Base-by-base conservation (phyloP, 768 basidiomycete species). In the Mycena vitilis region DNA sequence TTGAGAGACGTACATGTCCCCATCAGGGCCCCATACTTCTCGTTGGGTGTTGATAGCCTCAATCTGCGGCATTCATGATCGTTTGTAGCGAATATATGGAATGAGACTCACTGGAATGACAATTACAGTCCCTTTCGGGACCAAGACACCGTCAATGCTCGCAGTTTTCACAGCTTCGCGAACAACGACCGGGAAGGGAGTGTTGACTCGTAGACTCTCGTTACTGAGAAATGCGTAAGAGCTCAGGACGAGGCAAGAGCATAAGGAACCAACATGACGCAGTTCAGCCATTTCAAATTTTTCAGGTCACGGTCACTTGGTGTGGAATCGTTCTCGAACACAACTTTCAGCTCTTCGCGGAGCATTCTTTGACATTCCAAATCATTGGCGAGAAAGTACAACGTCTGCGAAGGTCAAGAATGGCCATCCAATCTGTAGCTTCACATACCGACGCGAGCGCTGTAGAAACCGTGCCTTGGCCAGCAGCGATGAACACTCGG, bases 331-430 rank as follows among this genome's bases (percentile, higher is more conserved):
- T 73, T 64, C 6, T 72, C 68, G 48, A 82, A 78, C 1, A 87
- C 65, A 0, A 83, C 80, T 0, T 77, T 72, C 16, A 87, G 76
- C 75, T 91, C 89, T 7, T 83, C 82, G 5, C 89, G 83, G 4
- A 91, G 81, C 48, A 79, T 81, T 9, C 75, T 77, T 73, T 90
- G 89, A 55, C 81, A 76, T n/a, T 81, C 80, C 5, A 78, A 82
- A 73, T 88, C 78, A 47, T 85, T 84, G 11, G 87, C 83, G 18
- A 90, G 81, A 23, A 86, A 78, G 85, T 86, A 87, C 20, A 87
- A 77, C 0, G 85, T 85, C 86, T 84, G 51, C 71, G 86, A 87
- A 90, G 25, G 82, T 76, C 38, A 84, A 68, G 2, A 30, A 30
- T 30, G 3, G 30, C 5, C 30, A n/a, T 84, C 85, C 56, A 83